A percentile compares a stretch with the other conserved stretches of the same genome.
phyloP scores from a whole-genome alignment of 2,329 filamentous ascomycete genomes.

The Cladosporium cucumerinum region DNA sequence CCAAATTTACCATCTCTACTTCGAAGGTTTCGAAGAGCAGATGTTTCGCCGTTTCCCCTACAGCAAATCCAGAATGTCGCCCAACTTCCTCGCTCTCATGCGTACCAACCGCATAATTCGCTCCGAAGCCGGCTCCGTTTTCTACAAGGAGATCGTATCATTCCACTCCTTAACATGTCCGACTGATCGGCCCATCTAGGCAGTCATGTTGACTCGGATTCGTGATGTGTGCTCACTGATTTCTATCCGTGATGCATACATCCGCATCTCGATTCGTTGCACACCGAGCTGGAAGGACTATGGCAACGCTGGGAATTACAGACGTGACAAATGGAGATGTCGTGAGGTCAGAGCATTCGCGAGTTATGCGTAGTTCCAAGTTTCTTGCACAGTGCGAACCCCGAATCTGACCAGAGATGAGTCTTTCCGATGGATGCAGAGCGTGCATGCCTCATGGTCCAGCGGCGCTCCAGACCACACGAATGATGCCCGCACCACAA shows the following conservation, averaged over 20 bases:
- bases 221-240: not conserved
- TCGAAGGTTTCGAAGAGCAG: not conserved
- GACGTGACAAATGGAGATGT: not conserved
- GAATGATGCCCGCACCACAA: not conserved
- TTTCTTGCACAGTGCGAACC: not conserved
- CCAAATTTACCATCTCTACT: not conserved
- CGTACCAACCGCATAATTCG: not conserved
- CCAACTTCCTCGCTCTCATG: not conserved
- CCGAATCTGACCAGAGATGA: not conserved
- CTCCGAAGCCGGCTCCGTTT: not conserved
- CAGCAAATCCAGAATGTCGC: not conserved
- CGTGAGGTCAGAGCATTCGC: not conserved
- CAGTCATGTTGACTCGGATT: not conserved
- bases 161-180: not conserved
- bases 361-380: not conserved
- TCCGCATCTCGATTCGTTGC: not conserved
- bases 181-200: not conserved
- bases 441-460: not conserved
- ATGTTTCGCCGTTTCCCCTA: not conserved
- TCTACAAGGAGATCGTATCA: not conserved
- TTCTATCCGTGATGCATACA: not conserved
- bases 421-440: not conserved
- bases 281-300: not conserved
- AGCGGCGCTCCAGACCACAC: not conserved
- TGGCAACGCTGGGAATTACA: not conserved